Conservation (phyloP, 345 rosid genomes). For the Citrus glauca region DNA sequence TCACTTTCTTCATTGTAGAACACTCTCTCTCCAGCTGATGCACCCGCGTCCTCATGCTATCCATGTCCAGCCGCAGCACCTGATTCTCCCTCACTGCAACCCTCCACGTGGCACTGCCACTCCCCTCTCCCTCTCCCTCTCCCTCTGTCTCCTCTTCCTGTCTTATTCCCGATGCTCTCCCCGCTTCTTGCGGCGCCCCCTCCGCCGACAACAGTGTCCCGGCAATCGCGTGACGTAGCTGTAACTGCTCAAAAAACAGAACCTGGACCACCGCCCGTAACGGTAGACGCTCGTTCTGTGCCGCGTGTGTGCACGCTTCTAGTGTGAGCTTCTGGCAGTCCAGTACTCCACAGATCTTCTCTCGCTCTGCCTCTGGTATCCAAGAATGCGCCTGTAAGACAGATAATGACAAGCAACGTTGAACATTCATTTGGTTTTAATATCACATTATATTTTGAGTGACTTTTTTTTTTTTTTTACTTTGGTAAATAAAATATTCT, state of each 20-base stretch:
- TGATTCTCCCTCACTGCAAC: conserved; percentile 86
- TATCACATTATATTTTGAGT: too few species aligned
- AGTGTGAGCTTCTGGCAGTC: conserved; percentile 92
- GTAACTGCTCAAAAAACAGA: conserved; percentile 92
- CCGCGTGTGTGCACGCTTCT: conserved; percentile 99
- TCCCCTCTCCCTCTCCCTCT: conserved; percentile 11
- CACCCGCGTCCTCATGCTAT: conserved; percentile 94
- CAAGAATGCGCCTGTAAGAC: conserved; percentile 82
- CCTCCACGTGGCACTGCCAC: conserved; percentile 51
- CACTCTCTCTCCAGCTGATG: conserved; percentile 85
- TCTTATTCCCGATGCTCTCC: conserved; percentile 34
- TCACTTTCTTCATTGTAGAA: conserved; percentile 80
- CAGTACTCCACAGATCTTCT: conserved; percentile 75
- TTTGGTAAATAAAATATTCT: neutral
- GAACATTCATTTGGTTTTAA: too few species aligned
- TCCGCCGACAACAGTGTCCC: conserved; percentile 75
- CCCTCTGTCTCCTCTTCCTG: conserved; percentile 30
- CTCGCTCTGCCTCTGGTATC: conserved; percentile 77
- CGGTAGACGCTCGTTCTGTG: conserved; percentile 95
- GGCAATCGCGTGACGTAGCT: conserved; percentile 86
- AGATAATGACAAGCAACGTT: neutral
- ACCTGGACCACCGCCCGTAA: conserved; percentile 93
- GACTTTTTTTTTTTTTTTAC: too few species aligned
- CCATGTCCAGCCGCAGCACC: conserved; percentile 93
- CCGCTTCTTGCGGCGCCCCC: conserved; percentile 36